Conservation (phyloP, 306 rosid species). For the Medicago lupulina region DNA sequence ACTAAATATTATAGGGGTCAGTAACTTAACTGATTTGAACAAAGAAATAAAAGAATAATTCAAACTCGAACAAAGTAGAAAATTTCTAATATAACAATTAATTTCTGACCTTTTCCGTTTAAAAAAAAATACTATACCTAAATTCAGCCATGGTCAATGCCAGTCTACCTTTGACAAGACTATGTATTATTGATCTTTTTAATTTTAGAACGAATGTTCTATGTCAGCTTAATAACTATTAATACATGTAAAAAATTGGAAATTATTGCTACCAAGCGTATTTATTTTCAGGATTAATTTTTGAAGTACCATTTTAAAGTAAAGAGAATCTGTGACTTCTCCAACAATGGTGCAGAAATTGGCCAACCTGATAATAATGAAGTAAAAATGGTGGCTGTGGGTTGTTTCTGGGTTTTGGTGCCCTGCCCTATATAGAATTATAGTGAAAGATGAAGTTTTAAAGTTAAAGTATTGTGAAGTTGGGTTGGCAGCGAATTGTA, state of each 20-base stretch:
- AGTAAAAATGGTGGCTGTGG: constrained; percentile 27
- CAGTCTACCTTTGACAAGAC: constrained; percentile 22
- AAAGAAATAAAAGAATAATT: too few species aligned
- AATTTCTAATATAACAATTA: too few species aligned
- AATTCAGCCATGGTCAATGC: not conserved
- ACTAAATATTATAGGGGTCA: too few species aligned
- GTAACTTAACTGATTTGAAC: too few species aligned
- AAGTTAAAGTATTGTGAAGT: constrained; percentile 41
- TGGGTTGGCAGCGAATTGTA: constrained; percentile 71
- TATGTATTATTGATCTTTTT: constrained; percentile 27
- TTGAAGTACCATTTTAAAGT: not conserved
- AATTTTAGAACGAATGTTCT: constrained; percentile 42
- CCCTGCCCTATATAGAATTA: constrained; percentile 6
- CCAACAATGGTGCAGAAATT: not conserved
- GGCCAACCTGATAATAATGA: not conserved
- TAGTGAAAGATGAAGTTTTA: constrained; percentile 9
- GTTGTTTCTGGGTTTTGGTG: constrained; percentile 46
- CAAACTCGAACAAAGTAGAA: too few species aligned
- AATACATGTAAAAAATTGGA: not conserved
- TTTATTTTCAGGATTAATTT: not conserved
- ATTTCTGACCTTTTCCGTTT: too few species aligned
- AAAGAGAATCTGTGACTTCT: not conserved
- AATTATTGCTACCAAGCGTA: not conserved
- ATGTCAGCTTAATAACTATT: constrained; percentile 9
- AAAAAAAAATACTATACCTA: too few species aligned